Evolutionary conservation across 2,329 filamentous ascomycete genomes (phyloP), one percentile per base, ranked within the genome.

Genomic region (Exophiala mesophila): DNA sequence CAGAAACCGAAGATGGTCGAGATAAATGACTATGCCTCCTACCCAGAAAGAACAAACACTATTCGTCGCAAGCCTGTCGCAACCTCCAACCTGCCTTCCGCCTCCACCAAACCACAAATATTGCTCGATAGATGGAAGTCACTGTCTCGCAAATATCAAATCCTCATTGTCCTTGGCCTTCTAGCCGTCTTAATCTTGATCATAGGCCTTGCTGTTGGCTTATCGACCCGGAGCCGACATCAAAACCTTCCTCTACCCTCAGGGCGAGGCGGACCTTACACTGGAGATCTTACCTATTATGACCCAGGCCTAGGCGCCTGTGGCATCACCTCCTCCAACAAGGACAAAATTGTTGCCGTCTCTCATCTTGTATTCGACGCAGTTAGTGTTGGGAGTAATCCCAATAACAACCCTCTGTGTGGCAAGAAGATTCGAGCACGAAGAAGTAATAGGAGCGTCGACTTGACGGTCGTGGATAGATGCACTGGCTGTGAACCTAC

Each of bases 281-380:
- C 66, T 3, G 83, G 82, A 39, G 80, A 85, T 36, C 60, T 85
- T 37, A 87, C 82, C 1, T 89, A 80, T 65, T 89, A 84, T 60
- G 65, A 68, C 13, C 76, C 82, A 0, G 76, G 63, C 0, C 69
- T 86, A 3, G 85, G 85, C 9, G 80, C 84, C 0, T 90, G 86
- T 58, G 85, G 85, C 4, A 62, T 73, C 21, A 70, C 64, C 1
- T 78, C 75, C 39, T 62, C 58, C 1, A 66, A 70, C 5, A 63
- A 60, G 5, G 81, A 88, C 43, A 57, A 72, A 43, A 76, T 89
- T 29, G 81, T 77, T 24, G 77, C 85, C 1, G 71, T 90, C 0
- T 82, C 81, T 2, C 76, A 82, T 55, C 57, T 72, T n/a, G 58
- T 85, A 3, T 90, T 78, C 57, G 83, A 88, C 59, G 71, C 77